Evolutionary conservation across 2,329 filamentous ascomycete genomes (phyloP), one percentile per base, ranked within the genome.

Genomic region (Claviceps fusiformis): DNA sequence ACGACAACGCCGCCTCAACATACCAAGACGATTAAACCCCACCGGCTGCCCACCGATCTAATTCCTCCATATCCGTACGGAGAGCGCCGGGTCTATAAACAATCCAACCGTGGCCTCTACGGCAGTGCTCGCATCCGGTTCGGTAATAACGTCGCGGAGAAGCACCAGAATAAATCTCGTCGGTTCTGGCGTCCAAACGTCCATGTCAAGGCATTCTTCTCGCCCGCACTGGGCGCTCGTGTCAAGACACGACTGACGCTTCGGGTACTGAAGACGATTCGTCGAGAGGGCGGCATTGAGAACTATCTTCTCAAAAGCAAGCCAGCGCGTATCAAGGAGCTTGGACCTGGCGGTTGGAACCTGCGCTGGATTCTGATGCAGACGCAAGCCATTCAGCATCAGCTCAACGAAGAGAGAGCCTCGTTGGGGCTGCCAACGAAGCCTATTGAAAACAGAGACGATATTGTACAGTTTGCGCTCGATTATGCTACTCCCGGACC

Each of bases 281-380:
- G 89, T 67, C 92, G 90, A 67, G 82, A 86, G 59, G 92, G 92
- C 57, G 90, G 93, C 8, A 76, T 98, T 60, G 93, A 98, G 70
- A 83, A 90, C 65, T 98, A 98, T 72, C 75, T 98, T 49, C 76
- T 95, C 46, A 90, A 89, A 61, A 80, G 83, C 67, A 93, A 89
- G 72, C 75, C 85, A 17, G 79, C 77, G 45, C 80, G 93, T 59
- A 78, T 97, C 65, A 87, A 85, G 73, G 89, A 95, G 70, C 75
- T 98, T 56, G 93, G 93, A 5, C 83, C 92, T 53, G 86, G 86
- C 60, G 93, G 93, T 7, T 98, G 93, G 93, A 82, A 85, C 62
- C 73, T 98, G 64, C 77, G 93, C 60, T 96, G 90, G 87, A 80
- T 87, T 59, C 75, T 98, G 58, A 89, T 96, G 85, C 88, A 92